Conservation (phyloP, 192 early-diverging fungal species). For the Backusella tarrabulga region DNA sequence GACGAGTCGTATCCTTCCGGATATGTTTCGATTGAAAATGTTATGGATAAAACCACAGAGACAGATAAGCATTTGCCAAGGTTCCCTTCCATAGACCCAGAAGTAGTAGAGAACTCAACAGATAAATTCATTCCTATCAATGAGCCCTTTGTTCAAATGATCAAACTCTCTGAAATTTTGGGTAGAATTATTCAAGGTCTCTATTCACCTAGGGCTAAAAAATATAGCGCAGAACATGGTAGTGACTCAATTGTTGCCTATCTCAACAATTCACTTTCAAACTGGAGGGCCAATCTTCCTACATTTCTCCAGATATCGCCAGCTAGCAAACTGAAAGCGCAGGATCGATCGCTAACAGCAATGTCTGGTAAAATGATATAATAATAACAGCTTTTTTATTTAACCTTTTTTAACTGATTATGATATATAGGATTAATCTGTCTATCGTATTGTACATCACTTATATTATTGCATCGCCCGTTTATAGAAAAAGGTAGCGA, state of each 20-base stretch:
- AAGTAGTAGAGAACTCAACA: background rate
- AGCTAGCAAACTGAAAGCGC: background rate
- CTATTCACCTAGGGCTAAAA: slow-evolving; percentile 27
- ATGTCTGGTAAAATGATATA: slow-evolving; percentile 15
- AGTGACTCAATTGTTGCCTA: slow-evolving; percentile 20
- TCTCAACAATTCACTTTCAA: slow-evolving; percentile 17
- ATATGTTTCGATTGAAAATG: slow-evolving; percentile 16
- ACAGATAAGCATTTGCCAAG: background rate
- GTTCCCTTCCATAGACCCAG: slow-evolving; percentile 5
- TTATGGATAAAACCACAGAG: slow-evolving; percentile 22
- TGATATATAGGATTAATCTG: slow-evolving; percentile 14
- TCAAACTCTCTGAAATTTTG: slow-evolving; percentile 31
- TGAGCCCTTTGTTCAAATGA: slow-evolving; percentile 25
- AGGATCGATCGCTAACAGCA: background rate
- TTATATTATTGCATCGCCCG: slow-evolving; percentile 37
- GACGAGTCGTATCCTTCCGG: slow-evolving; percentile 25
- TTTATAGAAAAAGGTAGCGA: slow-evolving; percentile 28
- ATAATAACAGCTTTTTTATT: background rate
- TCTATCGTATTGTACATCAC: slow-evolving; percentile 30
- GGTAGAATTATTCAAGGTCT: slow-evolving; percentile 25
- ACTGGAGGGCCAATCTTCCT: slow-evolving; percentile 23
- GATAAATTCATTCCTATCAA: slow-evolving; percentile 9
- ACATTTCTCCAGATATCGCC: background rate
- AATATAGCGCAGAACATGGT: slow-evolving; percentile 16
- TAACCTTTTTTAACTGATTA: background rate